phyloP scores from a whole-genome alignment of 352 stramenopile species.

The Sclerospora graminicola region DNA sequence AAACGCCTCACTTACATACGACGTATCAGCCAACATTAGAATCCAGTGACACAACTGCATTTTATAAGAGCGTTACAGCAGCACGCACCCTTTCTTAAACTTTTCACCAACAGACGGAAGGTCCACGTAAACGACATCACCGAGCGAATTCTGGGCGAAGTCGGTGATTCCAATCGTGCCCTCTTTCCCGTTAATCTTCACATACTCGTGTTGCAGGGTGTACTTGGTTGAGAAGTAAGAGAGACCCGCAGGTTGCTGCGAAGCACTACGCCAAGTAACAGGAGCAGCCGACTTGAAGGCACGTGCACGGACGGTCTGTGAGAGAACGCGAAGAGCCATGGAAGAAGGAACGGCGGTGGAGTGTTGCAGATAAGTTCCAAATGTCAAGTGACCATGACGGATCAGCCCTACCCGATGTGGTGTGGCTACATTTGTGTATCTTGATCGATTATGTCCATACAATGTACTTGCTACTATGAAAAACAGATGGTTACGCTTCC shows the following conservation, averaged over 20 bases:
- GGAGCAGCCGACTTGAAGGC: slow-evolving; percentile 10
- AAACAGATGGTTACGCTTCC: background rate
- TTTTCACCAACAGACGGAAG: slow-evolving; percentile 90
- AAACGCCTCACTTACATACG: slow-evolving; percentile 83
- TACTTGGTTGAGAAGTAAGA: slow-evolving; percentile 81
- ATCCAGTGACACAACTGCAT: too few species aligned
- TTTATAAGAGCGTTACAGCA: background rate
- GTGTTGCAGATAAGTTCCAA: slow-evolving; percentile 12
- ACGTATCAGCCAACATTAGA: slow-evolving; percentile 10
- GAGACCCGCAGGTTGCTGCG: slow-evolving; percentile 26
- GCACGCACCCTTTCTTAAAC: slow-evolving; percentile 87
- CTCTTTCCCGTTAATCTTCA: slow-evolving; percentile 65
- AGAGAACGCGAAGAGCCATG: slow-evolving; percentile 53
- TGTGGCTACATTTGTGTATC: slow-evolving; percentile 4
- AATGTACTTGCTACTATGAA: background rate
- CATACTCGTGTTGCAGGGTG: slow-evolving; percentile 81
- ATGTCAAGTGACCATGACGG: slow-evolving; percentile 21
- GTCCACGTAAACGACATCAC: slow-evolving; percentile 97
- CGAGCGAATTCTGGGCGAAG: slow-evolving; percentile 94
- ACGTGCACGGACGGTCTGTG: slow-evolving; percentile 37
- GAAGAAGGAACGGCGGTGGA: too few species aligned
- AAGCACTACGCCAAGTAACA: slow-evolving; percentile 23
- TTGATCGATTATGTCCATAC: slow-evolving; percentile 6
- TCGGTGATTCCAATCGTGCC: slow-evolving; percentile 95
- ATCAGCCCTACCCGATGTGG: background rate